These are phyloP conservation scores for Alternaria postmessia DNA, from an alignment of 2,329 filamentous ascomycete species.

Conservation along the genomic window DNA sequence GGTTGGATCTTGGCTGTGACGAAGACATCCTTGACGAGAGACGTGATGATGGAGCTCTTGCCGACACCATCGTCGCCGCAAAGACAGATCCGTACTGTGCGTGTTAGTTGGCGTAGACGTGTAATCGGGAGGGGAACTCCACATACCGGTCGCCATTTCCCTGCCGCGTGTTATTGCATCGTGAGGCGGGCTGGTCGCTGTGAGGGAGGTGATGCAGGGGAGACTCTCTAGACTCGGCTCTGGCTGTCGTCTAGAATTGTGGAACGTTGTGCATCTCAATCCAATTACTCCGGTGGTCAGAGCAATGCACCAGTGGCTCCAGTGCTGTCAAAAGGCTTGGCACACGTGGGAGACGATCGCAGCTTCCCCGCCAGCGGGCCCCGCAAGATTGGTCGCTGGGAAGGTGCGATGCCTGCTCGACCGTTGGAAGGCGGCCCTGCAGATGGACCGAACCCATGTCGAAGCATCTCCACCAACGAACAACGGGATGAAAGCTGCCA, in stretches of 20 bases:
- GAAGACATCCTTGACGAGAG: conserved; percentile 96
- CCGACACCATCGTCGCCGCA: conserved; percentile 85
- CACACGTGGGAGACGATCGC: conserved; percentile 23
- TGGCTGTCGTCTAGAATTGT: neutral
- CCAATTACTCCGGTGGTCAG: neutral
- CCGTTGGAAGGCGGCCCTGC: conserved; percentile 6
- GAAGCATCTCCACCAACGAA: conserved; percentile 1
- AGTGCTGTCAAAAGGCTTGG: conserved; percentile 15
- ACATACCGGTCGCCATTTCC: conserved; percentile 42
- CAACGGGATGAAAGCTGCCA: neutral
- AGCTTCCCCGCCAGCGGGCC: conserved; percentile 17
- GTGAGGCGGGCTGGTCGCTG: neutral
- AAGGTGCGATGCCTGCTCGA: conserved; percentile 1
- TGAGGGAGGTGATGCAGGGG: neutral
- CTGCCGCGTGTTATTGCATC: conserved; percentile 30
- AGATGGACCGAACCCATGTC: conserved; percentile 2
- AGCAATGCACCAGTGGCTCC: conserved; percentile 1
- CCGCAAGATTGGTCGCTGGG: conserved; percentile 11
- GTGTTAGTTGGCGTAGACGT: conserved; percentile 5
- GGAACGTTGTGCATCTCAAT: neutral
- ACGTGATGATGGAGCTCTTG: conserved; percentile 75
- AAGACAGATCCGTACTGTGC: conserved; percentile 85
- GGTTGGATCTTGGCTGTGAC: conserved; percentile 95
- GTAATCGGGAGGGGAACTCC: conserved; percentile 7
- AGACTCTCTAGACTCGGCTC: neutral